Evolutionary conservation across 1,284 basidiomycete genomes (phyloP), one percentile per base, ranked within the genome.

Genomic region (Heterobasidion parviporum): DNA sequence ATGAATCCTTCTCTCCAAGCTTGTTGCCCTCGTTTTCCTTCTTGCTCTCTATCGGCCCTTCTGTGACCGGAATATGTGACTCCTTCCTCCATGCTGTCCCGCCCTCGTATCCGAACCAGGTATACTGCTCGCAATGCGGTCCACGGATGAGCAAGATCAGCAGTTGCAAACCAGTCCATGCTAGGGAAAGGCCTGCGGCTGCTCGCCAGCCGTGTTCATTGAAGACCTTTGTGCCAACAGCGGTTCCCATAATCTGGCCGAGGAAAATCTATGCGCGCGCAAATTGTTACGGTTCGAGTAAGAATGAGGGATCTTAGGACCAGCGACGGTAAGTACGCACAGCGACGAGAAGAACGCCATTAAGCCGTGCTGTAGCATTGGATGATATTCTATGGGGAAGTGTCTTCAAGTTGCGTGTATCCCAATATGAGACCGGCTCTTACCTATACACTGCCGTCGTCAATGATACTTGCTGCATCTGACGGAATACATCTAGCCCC

Each of bases 191-290:
- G 3, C 69, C 76, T 0, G 76, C 75, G 3, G 76, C 72, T 1
- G 76, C 70, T 18, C 73, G 70, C 82, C 81, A 83, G 10, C 81
- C 80, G 54, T 77, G 67, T 34, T 65, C 56, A 7, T 77, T 69
- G 64, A 81, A 83, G 4, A 83, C 68, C 55, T 74, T 71, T 2
- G 78, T 76, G 43, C 81, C 75, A 3, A 72, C 75, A 0, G 80
- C 72, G 5, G 80, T 81, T 12, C 82, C 82, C 59, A 78, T 75
- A 8, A 78, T 73, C 59, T 79, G 76, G 0, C 78, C 78, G 15
- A 73, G 64, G 57, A 78, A 79, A 16, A 59, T 53, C 43, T 71
- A 65, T 67, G 6, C 4, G 12, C 38, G 26, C 26, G 26, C n/a
- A 26, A 6, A 26, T 26, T 26, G 26, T 26, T 4, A 41, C 38